These are phyloP conservation scores for Paralagenidium karlingii DNA, from an alignment of 352 stramenopile genomes.

Conservation along the genomic window DNA sequence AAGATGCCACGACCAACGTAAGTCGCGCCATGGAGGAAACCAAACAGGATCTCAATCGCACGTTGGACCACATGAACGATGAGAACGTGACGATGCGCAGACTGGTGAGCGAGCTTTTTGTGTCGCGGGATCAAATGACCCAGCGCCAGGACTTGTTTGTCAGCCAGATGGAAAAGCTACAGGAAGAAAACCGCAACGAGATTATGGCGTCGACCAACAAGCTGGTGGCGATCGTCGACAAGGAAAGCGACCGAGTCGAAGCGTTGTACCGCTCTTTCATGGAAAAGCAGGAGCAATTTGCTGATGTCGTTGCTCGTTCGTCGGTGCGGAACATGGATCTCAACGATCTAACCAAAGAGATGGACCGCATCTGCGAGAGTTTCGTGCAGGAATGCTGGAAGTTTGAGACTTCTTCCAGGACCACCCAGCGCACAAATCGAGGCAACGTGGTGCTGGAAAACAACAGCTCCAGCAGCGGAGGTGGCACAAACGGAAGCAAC, in stretches of 20 bases:
- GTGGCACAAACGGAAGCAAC: constrained; percentile 3
- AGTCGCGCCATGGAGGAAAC: constrained; percentile 47
- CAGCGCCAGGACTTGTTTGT: constrained; percentile 41
- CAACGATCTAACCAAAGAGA: constrained; percentile 61
- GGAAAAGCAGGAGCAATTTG: constrained; percentile 71
- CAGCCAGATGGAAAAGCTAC: constrained; percentile 46
- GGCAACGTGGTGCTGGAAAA: constrained; percentile 15
- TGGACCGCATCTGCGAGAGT: constrained; percentile 66
- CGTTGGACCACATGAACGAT: constrained; percentile 29
- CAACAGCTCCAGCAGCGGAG: constrained; percentile 22
- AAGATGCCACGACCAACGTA: constrained; percentile 46
- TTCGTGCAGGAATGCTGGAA: constrained; percentile 79
- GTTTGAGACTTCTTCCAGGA: constrained; percentile 72
- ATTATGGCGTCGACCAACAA: constrained; percentile 52
- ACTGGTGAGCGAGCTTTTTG: constrained; percentile 26
- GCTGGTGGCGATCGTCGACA: constrained; percentile 57
- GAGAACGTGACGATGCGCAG: constrained; percentile 34
- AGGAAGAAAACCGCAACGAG: constrained; percentile 59
- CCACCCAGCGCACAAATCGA: constrained; percentile 41
- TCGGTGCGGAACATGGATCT: constrained; percentile 79
- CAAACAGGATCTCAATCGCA: constrained; percentile 34
- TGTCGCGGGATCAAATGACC: constrained; percentile 37
- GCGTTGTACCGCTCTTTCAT: constrained; percentile 70
- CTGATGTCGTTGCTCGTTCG: constrained; percentile 55
- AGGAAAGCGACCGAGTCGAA: constrained; percentile 69